Conservation (phyloP, 345 rosid species). For the Moricandia moricandioides region DNA sequence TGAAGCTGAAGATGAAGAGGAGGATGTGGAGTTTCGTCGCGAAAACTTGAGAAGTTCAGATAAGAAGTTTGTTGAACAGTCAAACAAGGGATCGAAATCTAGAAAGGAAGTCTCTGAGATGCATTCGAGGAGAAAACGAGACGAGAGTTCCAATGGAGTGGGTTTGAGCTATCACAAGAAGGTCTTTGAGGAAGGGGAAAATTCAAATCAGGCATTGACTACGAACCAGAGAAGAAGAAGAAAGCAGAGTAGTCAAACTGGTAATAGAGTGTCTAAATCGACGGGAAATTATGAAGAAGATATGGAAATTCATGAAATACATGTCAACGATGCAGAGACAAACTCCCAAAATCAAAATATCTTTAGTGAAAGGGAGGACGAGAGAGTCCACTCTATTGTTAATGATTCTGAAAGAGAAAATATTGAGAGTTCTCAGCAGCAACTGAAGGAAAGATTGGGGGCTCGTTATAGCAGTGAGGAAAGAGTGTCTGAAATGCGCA, state of each 20-base stretch:
- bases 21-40: slow-evolving; percentile 31
- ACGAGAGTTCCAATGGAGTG: slow-evolving; percentile 36
- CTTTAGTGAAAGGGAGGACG: slow-evolving; percentile 41
- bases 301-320: slow-evolving; percentile 41
- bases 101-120: slow-evolving; percentile 43
- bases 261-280: slow-evolving; percentile 39
- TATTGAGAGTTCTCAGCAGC: slow-evolving; percentile 34
- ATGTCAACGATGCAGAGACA: slow-evolving; percentile 40
- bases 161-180: slow-evolving; percentile 36
- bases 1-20: slow-evolving; percentile 49
- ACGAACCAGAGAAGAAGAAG: slow-evolving; percentile 43
- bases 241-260: slow-evolving; percentile 33
- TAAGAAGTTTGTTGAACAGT: slow-evolving; percentile 23
- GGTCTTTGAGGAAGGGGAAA: slow-evolving; percentile 38
- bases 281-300: slow-evolving; percentile 43
- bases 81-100: slow-evolving; percentile 40
- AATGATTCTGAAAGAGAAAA: slow-evolving; percentile 29
- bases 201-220: slow-evolving; percentile 33
- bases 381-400: slow-evolving; percentile 25
- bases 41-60: slow-evolving; percentile 20
- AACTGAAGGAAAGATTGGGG: slow-evolving; percentile 35
- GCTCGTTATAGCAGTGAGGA: slow-evolving; percentile 38
- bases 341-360: slow-evolving; percentile 42
- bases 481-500: slow-evolving; percentile 42
- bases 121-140: slow-evolving; percentile 35